Evolutionary conservation across 805 yeast genomes (phyloP).

Genomic region (Ogataea allantospora): DNA sequence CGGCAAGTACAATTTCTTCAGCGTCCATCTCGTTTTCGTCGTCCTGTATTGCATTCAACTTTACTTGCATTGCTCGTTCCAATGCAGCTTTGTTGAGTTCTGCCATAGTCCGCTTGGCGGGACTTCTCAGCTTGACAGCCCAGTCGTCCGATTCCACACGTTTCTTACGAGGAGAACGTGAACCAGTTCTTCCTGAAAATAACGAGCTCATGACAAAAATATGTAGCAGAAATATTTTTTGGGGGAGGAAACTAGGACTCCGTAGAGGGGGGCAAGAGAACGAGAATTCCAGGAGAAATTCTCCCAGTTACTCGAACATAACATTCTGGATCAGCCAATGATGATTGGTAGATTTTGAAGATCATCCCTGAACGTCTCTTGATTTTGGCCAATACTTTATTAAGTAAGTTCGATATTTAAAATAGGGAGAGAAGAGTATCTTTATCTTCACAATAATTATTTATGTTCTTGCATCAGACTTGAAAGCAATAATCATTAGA

Average conservation of each 20-base stretch:
- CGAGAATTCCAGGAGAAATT: no score
- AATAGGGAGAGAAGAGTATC: constrained; percentile 47
- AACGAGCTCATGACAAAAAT: constrained; percentile 7
- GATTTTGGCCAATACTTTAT: no score
- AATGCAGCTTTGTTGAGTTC: constrained; percentile 49
- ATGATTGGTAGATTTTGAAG: no score
- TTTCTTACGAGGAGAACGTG: constrained; percentile 38
- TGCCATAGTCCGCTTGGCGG: constrained; percentile 36
- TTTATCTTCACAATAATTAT: constrained; percentile 40
- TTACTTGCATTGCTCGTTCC: constrained; percentile 42
- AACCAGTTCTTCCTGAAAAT: constrained; percentile 21
- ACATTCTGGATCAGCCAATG: no score
- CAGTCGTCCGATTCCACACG: constrained; percentile 24
- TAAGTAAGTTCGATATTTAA: no score
- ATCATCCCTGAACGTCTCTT: no score
- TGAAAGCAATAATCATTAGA: constrained; percentile 49
- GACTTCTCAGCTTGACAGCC: constrained; percentile 46
- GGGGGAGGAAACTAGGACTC: neutral
- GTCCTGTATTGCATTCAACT: constrained; percentile 18
- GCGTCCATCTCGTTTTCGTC: constrained; percentile 36
- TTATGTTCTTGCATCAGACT: constrained; percentile 46
- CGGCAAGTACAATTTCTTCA: constrained; percentile 46
- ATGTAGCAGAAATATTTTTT: neutral
- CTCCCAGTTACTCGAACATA: no score
- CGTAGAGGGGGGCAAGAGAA: no score